These are phyloP conservation scores for sunflower (Helianthus annuus) DNA, from an alignment of 129 eudicot species.

Conservation along the genomic window DNA sequence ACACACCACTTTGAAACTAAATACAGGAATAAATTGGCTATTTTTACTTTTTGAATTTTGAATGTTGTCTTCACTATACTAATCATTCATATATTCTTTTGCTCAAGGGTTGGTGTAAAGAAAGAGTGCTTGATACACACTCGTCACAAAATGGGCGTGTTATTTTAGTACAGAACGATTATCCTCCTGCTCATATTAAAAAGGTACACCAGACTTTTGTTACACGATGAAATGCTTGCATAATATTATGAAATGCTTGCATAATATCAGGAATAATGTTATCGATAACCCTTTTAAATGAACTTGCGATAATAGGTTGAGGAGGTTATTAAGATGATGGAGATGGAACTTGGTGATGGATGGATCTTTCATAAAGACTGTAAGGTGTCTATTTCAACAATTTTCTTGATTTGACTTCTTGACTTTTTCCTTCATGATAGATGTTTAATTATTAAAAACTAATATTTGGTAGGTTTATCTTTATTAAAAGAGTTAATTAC, in stretches of 20 bases:
- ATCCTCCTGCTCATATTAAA: constrained; percentile 64
- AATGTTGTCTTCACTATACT: constrained; percentile 3
- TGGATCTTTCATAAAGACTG: constrained; percentile 67
- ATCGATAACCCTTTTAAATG: background rate
- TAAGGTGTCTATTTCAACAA: constrained; percentile 49
- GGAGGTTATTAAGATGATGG: constrained; percentile 86
- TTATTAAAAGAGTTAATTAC: too few species aligned
- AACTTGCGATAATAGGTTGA: constrained; percentile 49
- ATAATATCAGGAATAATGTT: background rate
- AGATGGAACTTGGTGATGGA: constrained; percentile 87
- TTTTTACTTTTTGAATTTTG: background rate
- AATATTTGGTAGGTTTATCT: constrained; percentile 54
- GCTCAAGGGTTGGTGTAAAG: constrained; percentile 75
- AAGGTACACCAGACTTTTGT: constrained; percentile 48
- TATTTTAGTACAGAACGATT: constrained; percentile 61
- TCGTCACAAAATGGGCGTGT: constrained; percentile 52
- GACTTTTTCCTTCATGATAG: background rate
- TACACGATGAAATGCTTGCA: background rate
- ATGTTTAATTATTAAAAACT: background rate
- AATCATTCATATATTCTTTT: constrained; percentile 15
- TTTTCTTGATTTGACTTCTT: background rate
- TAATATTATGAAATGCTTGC: constrained; percentile 6
- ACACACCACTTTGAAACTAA: background rate
- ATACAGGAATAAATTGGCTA: background rate
- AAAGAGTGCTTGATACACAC: constrained; percentile 47